These are phyloP conservation scores for Aspergillus heteromorphus DNA, from an alignment of 495 filamentous ascomycete genomes.

Conservation along the genomic window DNA sequence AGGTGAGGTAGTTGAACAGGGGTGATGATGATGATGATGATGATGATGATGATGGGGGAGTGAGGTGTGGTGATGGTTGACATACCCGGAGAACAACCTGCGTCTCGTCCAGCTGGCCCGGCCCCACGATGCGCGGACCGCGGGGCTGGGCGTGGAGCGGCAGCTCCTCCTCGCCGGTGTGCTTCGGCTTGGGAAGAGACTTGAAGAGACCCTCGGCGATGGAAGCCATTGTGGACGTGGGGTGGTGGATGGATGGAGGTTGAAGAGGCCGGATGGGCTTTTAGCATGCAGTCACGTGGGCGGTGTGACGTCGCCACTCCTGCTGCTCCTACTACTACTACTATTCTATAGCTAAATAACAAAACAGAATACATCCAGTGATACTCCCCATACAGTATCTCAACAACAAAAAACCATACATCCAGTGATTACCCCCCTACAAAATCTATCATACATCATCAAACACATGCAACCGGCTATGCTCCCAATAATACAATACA, in stretches of 20 bases:
- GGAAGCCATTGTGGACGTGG: constrained; percentile 52
- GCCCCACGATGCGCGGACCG: constrained; percentile 73
- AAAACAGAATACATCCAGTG: too few relatives aligned
- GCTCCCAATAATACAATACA: too few relatives aligned
- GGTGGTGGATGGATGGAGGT: constrained; percentile 8
- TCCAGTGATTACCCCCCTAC: too few relatives aligned
- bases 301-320: neutral
- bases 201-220: constrained; percentile 73
- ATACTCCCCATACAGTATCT: too few relatives aligned
- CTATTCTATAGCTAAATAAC: too few relatives aligned
- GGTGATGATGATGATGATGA: neutral
- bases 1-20: too few relatives aligned
- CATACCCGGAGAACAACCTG: constrained; percentile 78
- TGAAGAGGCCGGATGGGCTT: too few relatives aligned
- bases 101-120: constrained; percentile 72
- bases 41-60: neutral
- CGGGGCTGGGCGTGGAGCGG: constrained; percentile 66
- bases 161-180: constrained; percentile 77
- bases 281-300: neutral
- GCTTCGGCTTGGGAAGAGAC: constrained; percentile 84
- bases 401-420: too few relatives aligned
- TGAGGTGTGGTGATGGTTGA: constrained; percentile 3
- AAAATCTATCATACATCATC: neutral
- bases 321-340: too few relatives aligned
- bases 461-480: neutral